Conservation (phyloP, 2,329 filamentous ascomycete genomes). For the Clonostachys solani region DNA sequence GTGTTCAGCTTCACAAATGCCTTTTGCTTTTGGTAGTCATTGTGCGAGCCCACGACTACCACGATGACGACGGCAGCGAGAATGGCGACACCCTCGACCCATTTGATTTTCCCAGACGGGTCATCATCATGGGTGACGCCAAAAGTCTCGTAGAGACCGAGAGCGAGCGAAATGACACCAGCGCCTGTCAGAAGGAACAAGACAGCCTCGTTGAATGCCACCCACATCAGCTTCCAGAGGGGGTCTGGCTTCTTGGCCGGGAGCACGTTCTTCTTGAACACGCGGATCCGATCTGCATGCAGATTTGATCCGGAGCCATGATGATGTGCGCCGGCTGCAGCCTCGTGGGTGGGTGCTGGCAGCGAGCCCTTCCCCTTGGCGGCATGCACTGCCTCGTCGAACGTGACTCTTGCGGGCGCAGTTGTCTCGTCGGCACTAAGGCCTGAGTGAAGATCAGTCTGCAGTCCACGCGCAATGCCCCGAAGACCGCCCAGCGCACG, state of each 20-base stretch:
- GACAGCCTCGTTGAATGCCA: conserved; percentile 65
- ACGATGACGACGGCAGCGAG: conserved; percentile 61
- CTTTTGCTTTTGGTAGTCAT: conserved; percentile 65
- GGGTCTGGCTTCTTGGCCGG: conserved; percentile 60
- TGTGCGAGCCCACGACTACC: conserved; percentile 56
- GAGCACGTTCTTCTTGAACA: conserved; percentile 56
- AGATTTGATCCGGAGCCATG: not conserved
- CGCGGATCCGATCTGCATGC: conserved; percentile 32
- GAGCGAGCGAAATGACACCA: conserved; percentile 59
- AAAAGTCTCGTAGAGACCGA: conserved; percentile 65
- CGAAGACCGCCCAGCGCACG: conserved; percentile 69
- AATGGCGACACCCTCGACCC: conserved; percentile 67
- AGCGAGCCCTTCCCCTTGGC: not conserved
- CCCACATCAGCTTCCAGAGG: conserved; percentile 59
- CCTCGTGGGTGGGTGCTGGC: not conserved
- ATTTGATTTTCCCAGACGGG: conserved; percentile 45
- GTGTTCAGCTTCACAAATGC: conserved; percentile 61
- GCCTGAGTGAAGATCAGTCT: conserved; percentile 64
- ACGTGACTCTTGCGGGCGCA: conserved; percentile 60
- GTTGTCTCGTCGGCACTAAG: conserved; percentile 68
- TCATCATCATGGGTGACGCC: conserved; percentile 37
- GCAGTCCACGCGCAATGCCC: conserved; percentile 71
- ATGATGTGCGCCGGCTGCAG: no score
- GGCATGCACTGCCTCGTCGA: conserved; percentile 53
- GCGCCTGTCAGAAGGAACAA: conserved; percentile 63